A percentile compares a stretch with the other conserved stretches of the same genome.
These are phyloP conservation scores for Rhododendron griersonianum DNA, from an alignment of 148 eudicot genomes.

Conservation along the genomic window DNA sequence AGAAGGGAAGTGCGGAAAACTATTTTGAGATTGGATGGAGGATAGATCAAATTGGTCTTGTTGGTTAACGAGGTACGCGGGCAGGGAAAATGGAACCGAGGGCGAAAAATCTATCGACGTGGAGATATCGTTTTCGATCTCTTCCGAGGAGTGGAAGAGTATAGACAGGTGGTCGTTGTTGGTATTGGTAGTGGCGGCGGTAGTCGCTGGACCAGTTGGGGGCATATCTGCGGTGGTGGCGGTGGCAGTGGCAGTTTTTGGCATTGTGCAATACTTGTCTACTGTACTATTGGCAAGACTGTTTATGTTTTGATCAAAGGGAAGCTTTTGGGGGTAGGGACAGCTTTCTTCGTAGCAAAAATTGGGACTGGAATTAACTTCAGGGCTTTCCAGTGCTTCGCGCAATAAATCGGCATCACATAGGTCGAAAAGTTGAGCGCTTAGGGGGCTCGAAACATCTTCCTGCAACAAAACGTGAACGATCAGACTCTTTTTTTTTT, in stretches of 20 bases:
- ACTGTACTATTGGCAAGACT: constrained; percentile 13
- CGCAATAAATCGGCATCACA: constrained; percentile 60
- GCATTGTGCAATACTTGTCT: constrained; percentile 1
- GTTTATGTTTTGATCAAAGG: constrained; percentile 27
- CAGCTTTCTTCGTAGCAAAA: constrained; percentile 60
- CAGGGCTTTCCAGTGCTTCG: constrained; percentile 56
- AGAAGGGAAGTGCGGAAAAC: constrained; percentile 23
- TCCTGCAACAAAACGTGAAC: constrained; percentile 40
- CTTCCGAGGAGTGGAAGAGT: constrained; percentile 49
- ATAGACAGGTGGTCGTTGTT: constrained; percentile 32
- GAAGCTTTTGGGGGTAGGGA: constrained; percentile 30
- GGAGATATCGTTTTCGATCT: constrained; percentile 50
- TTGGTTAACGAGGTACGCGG: constrained; percentile 25
- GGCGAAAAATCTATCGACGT: constrained; percentile 61
- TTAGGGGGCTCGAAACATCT: constrained; percentile 55
- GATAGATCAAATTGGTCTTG: constrained; percentile 39
- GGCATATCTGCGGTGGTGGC: constrained; percentile 13
- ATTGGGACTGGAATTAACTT: constrained; percentile 61
- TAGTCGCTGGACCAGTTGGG: constrained; percentile 9
- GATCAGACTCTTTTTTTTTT: neutral
- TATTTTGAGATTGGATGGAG: constrained; percentile 29
- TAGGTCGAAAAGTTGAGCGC: constrained; percentile 53
- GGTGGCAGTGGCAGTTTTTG: constrained; percentile 16
- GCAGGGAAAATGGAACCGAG: constrained; percentile 30
- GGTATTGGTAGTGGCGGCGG: neutral